Conservation (phyloP, 225 moss, liverwort and hornwort genomes). For the Bryoerythrophyllum caledonicum region DNA sequence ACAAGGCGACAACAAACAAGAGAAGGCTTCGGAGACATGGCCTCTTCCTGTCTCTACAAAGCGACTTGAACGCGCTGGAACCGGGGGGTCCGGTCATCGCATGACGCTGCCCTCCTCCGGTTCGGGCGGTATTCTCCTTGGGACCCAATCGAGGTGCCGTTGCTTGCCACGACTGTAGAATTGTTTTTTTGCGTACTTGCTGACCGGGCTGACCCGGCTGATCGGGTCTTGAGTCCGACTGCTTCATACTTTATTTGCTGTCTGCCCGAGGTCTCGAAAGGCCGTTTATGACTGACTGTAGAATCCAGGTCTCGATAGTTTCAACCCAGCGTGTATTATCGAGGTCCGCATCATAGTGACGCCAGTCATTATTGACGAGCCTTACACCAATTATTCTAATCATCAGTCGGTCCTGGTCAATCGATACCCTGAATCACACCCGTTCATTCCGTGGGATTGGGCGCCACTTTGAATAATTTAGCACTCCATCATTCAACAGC, state of each 20-base stretch:
- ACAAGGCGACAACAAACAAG: background rate
- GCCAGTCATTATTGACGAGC: constrained; percentile 13
- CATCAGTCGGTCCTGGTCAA: background rate
- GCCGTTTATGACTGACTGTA: background rate
- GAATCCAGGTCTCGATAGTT: background rate
- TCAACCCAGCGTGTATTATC: background rate
- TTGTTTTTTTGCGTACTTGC: too few relatives aligned
- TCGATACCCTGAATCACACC: background rate
- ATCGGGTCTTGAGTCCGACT: background rate
- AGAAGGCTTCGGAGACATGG: too few relatives aligned
- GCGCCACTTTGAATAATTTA: background rate
- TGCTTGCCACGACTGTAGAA: too few relatives aligned
- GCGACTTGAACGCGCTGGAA: background rate
- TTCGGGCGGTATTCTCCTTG: too few relatives aligned
- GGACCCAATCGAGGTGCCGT: too few relatives aligned
- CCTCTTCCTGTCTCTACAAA: background rate
- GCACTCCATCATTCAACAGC: background rate
- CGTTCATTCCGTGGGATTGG: too few relatives aligned
- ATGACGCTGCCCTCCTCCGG: too few relatives aligned
- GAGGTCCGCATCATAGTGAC: background rate
- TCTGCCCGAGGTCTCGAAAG: background rate
- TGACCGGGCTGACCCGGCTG: too few relatives aligned
- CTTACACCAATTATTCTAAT: background rate
- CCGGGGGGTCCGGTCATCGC: too few relatives aligned
- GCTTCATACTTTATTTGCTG: background rate